phyloP scores from a whole-genome alignment of 1,284 basidiomycete species.

The Ustilago esculenta region DNA sequence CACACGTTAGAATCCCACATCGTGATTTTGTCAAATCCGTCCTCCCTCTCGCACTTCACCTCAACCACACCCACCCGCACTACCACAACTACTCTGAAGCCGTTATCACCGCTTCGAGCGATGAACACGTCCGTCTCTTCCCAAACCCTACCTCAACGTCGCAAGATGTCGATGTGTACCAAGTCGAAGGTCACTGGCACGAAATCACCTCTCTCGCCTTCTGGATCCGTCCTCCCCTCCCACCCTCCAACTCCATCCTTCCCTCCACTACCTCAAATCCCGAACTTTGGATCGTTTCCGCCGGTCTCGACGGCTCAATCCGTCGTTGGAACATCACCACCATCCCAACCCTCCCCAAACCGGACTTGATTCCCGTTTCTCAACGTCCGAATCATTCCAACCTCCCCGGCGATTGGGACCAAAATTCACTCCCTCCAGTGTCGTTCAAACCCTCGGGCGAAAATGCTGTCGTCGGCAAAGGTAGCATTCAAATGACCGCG shows the following conservation, averaged over 20 bases:
- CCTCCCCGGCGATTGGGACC: slow-evolving; percentile 15
- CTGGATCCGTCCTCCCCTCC: slow-evolving; percentile 19
- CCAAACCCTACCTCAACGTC: not conserved
- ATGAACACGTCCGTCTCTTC: slow-evolving; percentile 39
- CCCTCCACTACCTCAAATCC: not conserved
- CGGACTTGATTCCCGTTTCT: not conserved
- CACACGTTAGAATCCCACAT: slow-evolving; percentile 1
- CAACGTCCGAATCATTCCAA: too few species aligned
- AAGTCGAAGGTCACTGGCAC: slow-evolving; percentile 58
- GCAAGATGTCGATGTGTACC: not conserved
- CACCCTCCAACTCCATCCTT: slow-evolving; percentile 17
- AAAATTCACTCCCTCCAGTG: slow-evolving; percentile 7
- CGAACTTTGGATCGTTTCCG: slow-evolving; percentile 44
- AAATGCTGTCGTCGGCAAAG: not conserved
- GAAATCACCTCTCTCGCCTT: slow-evolving; percentile 37
- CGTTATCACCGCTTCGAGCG: slow-evolving; percentile 24
- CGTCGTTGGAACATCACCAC: slow-evolving; percentile 36
- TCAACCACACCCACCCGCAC: not conserved
- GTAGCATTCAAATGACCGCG: slow-evolving; percentile 32
- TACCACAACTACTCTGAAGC: not conserved
- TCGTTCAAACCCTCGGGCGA: not conserved
- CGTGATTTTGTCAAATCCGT: slow-evolving; percentile 28
- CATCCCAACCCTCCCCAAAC: not conserved
- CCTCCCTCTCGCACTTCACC: slow-evolving; percentile 7
- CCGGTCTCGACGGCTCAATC: slow-evolving; percentile 51